Percentiles rank a stretch among this genome's conserved stretches.
phyloP scores from a whole-genome alignment of 805 yeast genomes.

The Saccharomycopsis microspora region DNA sequence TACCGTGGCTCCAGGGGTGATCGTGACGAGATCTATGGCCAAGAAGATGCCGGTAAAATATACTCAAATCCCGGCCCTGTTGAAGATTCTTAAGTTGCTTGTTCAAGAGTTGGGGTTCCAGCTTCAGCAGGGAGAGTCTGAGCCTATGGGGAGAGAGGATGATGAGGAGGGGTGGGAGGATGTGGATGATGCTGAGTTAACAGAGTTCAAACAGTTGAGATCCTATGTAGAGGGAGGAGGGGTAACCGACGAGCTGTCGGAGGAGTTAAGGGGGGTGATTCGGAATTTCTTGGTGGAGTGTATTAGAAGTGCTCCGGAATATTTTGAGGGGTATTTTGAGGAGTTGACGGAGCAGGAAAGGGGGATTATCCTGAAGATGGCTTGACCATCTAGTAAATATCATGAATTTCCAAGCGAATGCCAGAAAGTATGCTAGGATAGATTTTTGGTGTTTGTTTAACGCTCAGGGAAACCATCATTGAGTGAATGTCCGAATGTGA shows the following conservation, averaged over 20 bases:
- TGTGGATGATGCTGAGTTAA: slow-evolving; percentile 51
- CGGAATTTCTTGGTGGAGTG: slow-evolving; percentile 39
- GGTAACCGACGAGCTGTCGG: slow-evolving; percentile 22
- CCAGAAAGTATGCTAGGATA: too few species aligned
- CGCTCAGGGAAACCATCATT: too few species aligned
- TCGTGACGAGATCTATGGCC: slow-evolving; percentile 80
- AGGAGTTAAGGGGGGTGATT: slow-evolving; percentile 26
- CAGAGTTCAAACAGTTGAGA: slow-evolving; percentile 51
- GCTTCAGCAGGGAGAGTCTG: slow-evolving; percentile 22
- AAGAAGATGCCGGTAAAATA: slow-evolving; percentile 49
- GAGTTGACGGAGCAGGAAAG: slow-evolving; percentile 36
- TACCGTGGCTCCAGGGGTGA: slow-evolving; percentile 39
- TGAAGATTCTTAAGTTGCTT: slow-evolving; percentile 63
- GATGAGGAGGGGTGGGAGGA: slow-evolving; percentile 68
- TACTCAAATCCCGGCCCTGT: slow-evolving; percentile 54
- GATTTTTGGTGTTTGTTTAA: too few species aligned
- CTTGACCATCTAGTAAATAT: too few species aligned
- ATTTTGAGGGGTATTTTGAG: slow-evolving; percentile 34
- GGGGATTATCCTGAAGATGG: slow-evolving; percentile 22
- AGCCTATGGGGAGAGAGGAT: slow-evolving; percentile 33
- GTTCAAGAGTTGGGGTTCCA: slow-evolving; percentile 61
- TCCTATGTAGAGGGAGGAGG: slow-evolving; percentile 27
- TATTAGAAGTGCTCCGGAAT: slow-evolving; percentile 26
- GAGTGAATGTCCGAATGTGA: too few species aligned
- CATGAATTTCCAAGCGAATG: neutral